These are phyloP conservation scores for Gastrolobium bilobum DNA, from an alignment of 306 rosid genomes.

Conservation along the genomic window DNA sequence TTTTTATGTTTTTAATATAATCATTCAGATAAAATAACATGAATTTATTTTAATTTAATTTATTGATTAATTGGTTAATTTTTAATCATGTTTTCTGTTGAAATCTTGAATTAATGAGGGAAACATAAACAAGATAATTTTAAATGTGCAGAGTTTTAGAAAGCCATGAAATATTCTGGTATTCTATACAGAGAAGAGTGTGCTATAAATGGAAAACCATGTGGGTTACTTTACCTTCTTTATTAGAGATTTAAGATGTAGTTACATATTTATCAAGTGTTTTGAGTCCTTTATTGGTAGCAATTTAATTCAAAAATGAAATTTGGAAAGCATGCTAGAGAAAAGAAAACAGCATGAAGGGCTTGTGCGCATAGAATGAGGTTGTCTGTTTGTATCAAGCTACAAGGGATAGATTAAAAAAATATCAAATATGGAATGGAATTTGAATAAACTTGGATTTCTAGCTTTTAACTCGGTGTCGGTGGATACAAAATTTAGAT, in stretches of 20 bases:
- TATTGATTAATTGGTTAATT: conserved; percentile 25
- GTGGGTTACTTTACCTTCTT: conserved; percentile 20
- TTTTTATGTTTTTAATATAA: background rate
- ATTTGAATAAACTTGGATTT: conserved; percentile 27
- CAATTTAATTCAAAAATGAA: conserved; percentile 21
- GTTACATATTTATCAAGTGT: conserved; percentile 2
- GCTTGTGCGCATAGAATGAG: conserved; percentile 19
- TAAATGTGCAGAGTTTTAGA: conserved; percentile 1
- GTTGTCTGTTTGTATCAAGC: conserved; percentile 19
- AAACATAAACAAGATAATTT: conserved; percentile 14
- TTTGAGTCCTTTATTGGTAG: conserved; percentile 10
- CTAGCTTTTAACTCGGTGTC: conserved; percentile 19
- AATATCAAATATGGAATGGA: conserved; percentile 14
- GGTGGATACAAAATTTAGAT: conserved; percentile 13
- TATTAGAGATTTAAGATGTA: conserved; percentile 16
- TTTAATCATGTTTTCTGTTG: conserved; percentile 10
- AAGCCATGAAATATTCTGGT: conserved; percentile 3
- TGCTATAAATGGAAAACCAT: conserved; percentile 5
- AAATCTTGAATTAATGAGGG: conserved; percentile 22
- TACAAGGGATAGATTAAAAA: conserved; percentile 18
- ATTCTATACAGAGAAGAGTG: conserved; percentile 4
- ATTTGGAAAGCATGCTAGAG: background rate
- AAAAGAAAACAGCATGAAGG: conserved; percentile 9
- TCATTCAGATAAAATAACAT: background rate
- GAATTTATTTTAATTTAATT: background rate